Conservation (phyloP, 495 filamentous ascomycete genomes). For the Penicillium pulvis region DNA sequence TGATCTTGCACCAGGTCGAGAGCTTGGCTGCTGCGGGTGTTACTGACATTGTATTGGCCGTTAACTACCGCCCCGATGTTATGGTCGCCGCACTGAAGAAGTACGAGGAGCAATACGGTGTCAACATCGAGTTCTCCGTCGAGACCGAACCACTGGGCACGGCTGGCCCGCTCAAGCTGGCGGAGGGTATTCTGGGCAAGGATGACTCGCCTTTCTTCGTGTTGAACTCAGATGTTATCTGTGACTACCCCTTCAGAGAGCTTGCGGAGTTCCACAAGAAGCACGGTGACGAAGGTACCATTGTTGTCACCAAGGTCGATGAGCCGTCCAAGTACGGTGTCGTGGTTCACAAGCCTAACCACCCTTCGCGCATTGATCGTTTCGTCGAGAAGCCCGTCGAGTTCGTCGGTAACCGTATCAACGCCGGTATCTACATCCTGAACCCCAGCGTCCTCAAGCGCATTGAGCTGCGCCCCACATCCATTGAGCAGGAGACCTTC, state of each 20-base stretch:
- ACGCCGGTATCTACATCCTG: slow-evolving; percentile 98
- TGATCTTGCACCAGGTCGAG: slow-evolving; percentile 99
- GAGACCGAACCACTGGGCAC: slow-evolving; percentile 95
- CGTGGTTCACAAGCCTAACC: slow-evolving; percentile 94
- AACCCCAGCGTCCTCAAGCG: slow-evolving; percentile 88
- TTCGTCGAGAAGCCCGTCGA: slow-evolving; percentile 99
- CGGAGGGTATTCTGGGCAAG: slow-evolving; percentile 90
- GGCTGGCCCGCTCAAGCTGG: slow-evolving; percentile 93
- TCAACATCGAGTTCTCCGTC: slow-evolving; percentile 95
- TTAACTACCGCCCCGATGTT: slow-evolving; percentile 98
- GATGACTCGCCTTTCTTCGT: slow-evolving; percentile 97
- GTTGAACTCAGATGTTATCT: slow-evolving; percentile 98
- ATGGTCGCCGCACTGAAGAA: slow-evolving; percentile 80
- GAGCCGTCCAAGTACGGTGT: slow-evolving; percentile 99
- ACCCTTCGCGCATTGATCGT: slow-evolving; percentile 90
- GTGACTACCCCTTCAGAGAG: slow-evolving; percentile 93
- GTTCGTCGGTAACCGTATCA: slow-evolving; percentile 99
- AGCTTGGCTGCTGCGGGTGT: slow-evolving; percentile 92
- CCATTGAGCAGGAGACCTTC: slow-evolving; percentile 99
- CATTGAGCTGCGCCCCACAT: slow-evolving; percentile 95
- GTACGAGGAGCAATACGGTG: slow-evolving; percentile 90
- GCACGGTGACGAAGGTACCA: slow-evolving; percentile 96
- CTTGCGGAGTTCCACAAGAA: slow-evolving; percentile 85
- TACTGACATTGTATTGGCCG: slow-evolving; percentile 95
- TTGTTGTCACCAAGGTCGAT: slow-evolving; percentile 98